Evolutionary conservation across 352 stramenopile species (phyloP), one percentile per base, ranked within the genome.

Genomic region (Nothophytophthora sp.): DNA sequence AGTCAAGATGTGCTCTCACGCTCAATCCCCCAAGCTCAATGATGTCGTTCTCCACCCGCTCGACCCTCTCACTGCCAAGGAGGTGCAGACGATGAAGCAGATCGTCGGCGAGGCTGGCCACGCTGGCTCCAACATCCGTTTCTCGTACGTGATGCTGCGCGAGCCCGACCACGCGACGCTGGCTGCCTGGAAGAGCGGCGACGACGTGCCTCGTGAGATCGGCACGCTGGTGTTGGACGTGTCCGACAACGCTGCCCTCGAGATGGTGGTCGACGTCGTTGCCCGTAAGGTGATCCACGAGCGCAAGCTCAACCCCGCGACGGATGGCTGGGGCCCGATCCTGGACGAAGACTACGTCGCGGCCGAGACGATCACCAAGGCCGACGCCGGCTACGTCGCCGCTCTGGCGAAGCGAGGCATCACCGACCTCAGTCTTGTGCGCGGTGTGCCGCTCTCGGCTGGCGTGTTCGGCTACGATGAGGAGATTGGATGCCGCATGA

Each of bases 61-160:
- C 11, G 67, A 74, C 30, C 67, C 67, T 5, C 55, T 77, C 60
- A 71, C 67, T 12, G 28, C 55, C 28, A 48, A 57, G 22, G 67
- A 74, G 55, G 46, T 77, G 32, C 39, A 59, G 19, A 59, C 29
- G 9, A 55, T 67, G 43, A 77, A 74, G 55, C 48, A 77, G 23
- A 50, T 77, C 28, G 32, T 73, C 19, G 63, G 36, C 4, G 60
- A 67, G n/a, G 42, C 49, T n/a, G 67, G 55, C 12, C 63, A 69
- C 52, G 24, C 23, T 12, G 55, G 63, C 2, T 39, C 54, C 22
- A 43, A 56, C 20, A 33, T 70, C 8, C 67, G 67, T 33, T 77
- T 67, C 63, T 77, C 67, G 48, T 77, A 77, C 45, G 67, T 77
- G 29, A 63, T 77, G 63, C 48, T 77, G 44, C 67, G 67, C 24